These are phyloP conservation scores for Sporisorium scitamineum DNA, from an alignment of 1,284 basidiomycete species.

Conservation along the genomic window DNA sequence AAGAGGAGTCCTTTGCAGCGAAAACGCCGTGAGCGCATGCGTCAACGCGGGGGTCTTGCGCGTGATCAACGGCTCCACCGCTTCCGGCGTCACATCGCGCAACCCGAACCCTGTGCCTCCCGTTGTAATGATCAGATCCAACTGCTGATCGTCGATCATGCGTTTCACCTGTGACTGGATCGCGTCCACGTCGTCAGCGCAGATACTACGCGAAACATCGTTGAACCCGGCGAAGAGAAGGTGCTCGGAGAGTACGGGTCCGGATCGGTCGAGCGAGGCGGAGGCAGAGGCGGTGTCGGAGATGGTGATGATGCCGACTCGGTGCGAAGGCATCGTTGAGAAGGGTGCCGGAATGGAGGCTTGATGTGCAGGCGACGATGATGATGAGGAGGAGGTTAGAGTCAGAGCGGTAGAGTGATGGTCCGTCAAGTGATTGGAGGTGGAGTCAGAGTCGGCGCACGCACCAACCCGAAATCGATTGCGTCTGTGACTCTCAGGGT, in stretches of 20 bases:
- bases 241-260: constrained; percentile 34
- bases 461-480: background rate
- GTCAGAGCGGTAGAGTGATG: background rate
- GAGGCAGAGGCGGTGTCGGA: constrained; percentile 52
- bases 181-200: constrained; percentile 32
- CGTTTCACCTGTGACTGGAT: constrained; percentile 9
- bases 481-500: background rate
- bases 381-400: background rate
- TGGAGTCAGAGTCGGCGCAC: background rate
- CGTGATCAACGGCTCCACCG: constrained; percentile 78
- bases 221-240: constrained; percentile 20
- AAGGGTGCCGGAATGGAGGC: background rate
- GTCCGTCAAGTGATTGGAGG: no score
- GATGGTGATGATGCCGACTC: constrained; percentile 41
- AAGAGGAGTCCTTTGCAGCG: constrained; percentile 80
- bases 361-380: background rate
- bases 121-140: constrained; percentile 74
- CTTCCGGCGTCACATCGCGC: constrained; percentile 84
- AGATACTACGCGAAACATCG: constrained; percentile 15
- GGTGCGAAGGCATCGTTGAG: constrained; percentile 7
- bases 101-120: constrained; percentile 88
- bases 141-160: constrained; percentile 19
- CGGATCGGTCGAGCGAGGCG: constrained; percentile 45
- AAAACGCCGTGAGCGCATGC: constrained; percentile 78
- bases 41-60: constrained; percentile 82